Evolutionary conservation across 2,329 filamentous ascomycete genomes (phyloP), one percentile per base, ranked within the genome.

Genomic region (Botrytis elliptica): DNA sequence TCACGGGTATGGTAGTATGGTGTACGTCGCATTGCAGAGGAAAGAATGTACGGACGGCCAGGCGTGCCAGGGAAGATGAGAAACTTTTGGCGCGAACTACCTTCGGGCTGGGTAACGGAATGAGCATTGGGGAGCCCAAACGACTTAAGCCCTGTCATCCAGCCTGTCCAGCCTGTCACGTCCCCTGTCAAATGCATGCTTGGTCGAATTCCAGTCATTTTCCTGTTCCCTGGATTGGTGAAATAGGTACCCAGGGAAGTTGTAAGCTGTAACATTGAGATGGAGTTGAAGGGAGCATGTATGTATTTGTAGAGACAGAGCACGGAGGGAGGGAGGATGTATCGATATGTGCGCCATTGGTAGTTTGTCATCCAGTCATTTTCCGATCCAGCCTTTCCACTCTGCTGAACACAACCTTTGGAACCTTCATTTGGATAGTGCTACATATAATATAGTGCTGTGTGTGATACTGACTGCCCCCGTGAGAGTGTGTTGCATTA

Each of bases 331-430:
- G 36, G 40, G 49, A 55, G 62, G 14, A 67, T 67, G 36, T 42
- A 42, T 55, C 36, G 46, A 57, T 68, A 57, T 36, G 38, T 33
- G 25, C n/a, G 36, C 33, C 18, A 55, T 40, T 38, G 25, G 33
- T 33, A 42, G 33, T n/a, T 42, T 20, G 62, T 59, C 29, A 46
- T 57, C 70, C 70, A 72, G 62, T 72, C n/a, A 72, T 57, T 55
- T 36, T 66, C 18, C 46, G 62, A 59, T 14, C 60, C 70, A 57
- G 46, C 40, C 62, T 52, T 22, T n/a, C 42, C 33, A 29, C 33
- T 36, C 38, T 29, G 29, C 40, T 33, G 29, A 42, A 68, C 49
- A 68, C 66, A 42, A 57, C 66, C 49, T 57, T 25, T 57, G 14
- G 49, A n/a, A 16, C 1, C 49, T 42, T 14, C 42, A 16, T 33